Conservation (phyloP, 1,284 basidiomycete species). For the Apiotrichum mycotoxinovorans region DNA sequence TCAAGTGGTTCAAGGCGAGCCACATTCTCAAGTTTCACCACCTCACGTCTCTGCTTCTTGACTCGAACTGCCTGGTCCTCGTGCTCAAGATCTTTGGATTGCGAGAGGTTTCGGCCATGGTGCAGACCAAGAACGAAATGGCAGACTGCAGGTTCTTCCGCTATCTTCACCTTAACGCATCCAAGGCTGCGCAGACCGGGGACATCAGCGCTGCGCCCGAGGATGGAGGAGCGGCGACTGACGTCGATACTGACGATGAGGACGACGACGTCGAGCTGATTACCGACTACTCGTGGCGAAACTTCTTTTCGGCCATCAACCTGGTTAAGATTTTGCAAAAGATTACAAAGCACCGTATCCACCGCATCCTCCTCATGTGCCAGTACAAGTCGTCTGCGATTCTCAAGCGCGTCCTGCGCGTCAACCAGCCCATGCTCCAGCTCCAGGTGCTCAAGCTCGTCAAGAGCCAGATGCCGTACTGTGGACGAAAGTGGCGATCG, state of each 20-base stretch:
- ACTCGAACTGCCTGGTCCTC: slow-evolving; percentile 89
- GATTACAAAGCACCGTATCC: slow-evolving; percentile 88
- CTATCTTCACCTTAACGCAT: slow-evolving; percentile 64
- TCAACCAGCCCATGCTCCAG: slow-evolving; percentile 90
- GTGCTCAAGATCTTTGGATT: slow-evolving; percentile 98
- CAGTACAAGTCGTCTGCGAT: slow-evolving; percentile 98
- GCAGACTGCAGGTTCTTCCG: slow-evolving; percentile 75
- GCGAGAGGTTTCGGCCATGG: slow-evolving; percentile 78
- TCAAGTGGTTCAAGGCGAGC: slow-evolving; percentile 99
- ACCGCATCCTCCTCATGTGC: slow-evolving; percentile 91
- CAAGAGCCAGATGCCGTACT: slow-evolving; percentile 98
- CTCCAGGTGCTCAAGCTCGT: slow-evolving; percentile 96
- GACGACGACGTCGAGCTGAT: slow-evolving; percentile 81
- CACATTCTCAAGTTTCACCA: slow-evolving; percentile 99
- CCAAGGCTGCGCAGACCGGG: slow-evolving; percentile 54
- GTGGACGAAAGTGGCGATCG: slow-evolving; percentile 96
- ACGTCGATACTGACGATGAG: neutral
- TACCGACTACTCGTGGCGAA: slow-evolving; percentile 94
- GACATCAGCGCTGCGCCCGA: neutral
- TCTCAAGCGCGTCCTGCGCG: slow-evolving; percentile 87
- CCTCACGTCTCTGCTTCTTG: slow-evolving; percentile 86
- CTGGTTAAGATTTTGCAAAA: slow-evolving; percentile 98
- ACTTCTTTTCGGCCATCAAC: slow-evolving; percentile 97
- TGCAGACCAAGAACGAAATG: slow-evolving; percentile 78
- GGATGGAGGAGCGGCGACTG: neutral